Conservation (phyloP, 2,329 filamentous ascomycete species). For the Epichloe sylvatica region DNA sequence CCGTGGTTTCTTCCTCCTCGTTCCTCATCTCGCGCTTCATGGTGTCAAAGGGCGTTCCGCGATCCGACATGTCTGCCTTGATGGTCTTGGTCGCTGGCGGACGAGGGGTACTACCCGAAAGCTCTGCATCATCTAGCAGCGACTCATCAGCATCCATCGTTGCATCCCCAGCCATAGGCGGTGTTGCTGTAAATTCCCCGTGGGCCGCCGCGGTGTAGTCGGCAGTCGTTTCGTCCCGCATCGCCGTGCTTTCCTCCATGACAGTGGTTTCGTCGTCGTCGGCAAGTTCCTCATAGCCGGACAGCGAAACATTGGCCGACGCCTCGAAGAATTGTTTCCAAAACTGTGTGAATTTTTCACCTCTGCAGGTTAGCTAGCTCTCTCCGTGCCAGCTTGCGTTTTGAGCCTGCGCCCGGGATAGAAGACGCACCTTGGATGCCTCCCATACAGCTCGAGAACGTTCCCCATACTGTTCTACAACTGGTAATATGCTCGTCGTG, state of each 20-base stretch:
- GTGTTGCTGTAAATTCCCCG: constrained; percentile 24
- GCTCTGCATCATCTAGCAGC: constrained; percentile 48
- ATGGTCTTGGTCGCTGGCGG: constrained; percentile 37
- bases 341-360: constrained; percentile 43
- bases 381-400: neutral
- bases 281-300: constrained; percentile 76
- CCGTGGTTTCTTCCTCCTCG: constrained; percentile 24
- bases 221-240: constrained; percentile 41
- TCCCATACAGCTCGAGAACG: constrained; percentile 94
- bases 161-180: constrained; percentile 18
- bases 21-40: constrained; percentile 53
- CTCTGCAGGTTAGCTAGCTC: neutral
- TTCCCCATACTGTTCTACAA: constrained; percentile 90
- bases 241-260: constrained; percentile 37
- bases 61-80: constrained; percentile 44
- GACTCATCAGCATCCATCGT: constrained; percentile 43
- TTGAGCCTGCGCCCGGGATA: neutral
- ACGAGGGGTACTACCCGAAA: constrained; percentile 56
- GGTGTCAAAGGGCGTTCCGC: constrained; percentile 64
- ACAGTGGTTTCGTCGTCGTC: constrained; percentile 48
- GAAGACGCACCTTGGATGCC: constrained; percentile 60
- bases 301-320: constrained; percentile 91
- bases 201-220: constrained; percentile 32
- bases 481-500: constrained; percentile 78
- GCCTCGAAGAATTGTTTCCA: constrained; percentile 99